Evolutionary conservation across 139 green algal species (phyloP).

Genomic region (Auxenochlorella pyrenoidosa): DNA sequence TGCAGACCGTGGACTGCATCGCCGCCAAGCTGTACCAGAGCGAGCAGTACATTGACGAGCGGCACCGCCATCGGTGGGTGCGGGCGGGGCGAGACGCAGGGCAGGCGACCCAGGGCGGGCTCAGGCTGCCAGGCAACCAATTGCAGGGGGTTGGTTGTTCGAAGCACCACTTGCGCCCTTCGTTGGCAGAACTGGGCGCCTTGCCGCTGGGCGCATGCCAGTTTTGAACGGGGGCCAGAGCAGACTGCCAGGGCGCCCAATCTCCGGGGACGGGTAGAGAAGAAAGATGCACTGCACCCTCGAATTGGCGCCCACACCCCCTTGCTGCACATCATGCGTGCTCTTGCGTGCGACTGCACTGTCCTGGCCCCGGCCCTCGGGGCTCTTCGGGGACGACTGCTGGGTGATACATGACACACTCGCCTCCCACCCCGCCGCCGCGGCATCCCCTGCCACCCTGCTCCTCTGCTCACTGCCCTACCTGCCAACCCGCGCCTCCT

Average conservation of each 20-base stretch:
- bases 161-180: neutral
- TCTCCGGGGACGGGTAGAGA: conserved; percentile 61
- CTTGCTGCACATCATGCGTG: neutral
- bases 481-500: no score
- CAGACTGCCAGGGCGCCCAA: conserved; percentile 24
- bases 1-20: conserved; percentile 92
- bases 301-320: conserved; percentile 57
- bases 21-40: conserved; percentile 93
- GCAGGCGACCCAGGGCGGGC: no score
- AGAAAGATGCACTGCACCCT: conserved; percentile 59
- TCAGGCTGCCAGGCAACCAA: no score
- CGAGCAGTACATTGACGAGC: conserved; percentile 89
- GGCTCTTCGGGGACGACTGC: no score
- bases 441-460: no score
- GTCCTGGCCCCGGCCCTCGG: no score
- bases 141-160: no score
- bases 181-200: conserved; percentile 49
- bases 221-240: conserved; percentile 70
- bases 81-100: no score
- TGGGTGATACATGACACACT: no score
- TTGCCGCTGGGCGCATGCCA: conserved; percentile 32
- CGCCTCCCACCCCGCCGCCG: no score
- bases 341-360: no score
- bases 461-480: no score
- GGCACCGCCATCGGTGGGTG: conserved; percentile 92